Base-by-base conservation (phyloP, 2,329 filamentous ascomycete species). In the Pestalotiopsis sp. region DNA sequence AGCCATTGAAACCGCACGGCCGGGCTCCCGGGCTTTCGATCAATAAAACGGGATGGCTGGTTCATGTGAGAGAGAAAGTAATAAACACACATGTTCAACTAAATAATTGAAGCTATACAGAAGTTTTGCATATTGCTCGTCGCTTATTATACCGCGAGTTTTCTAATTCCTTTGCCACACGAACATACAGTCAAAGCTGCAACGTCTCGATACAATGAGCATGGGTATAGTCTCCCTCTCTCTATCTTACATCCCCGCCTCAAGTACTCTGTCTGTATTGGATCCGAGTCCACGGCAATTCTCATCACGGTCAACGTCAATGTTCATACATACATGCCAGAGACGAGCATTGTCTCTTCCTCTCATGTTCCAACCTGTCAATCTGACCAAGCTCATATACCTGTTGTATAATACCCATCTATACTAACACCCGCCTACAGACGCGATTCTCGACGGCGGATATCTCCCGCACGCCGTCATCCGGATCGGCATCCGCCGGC, bases 401-500 rank as follows among this genome's bases (percentile, higher is more conserved):
- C 9, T 36, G 7, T 6, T 36, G 1, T 52, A 52, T n/a, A 11
- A n/a, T 36, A 20, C 57, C 4, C 1, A 5, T 20, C 14, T 14
- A 12, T n/a, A 38, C 23, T 17, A 12, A 39, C 20, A 45, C 20
- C 49, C 23, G 1, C 61, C 17, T 41, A 67, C 72, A 84, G 88
- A 90, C 75, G 85, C 82, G 79, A 79, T 92, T 69, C 84, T 92
- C 49, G 90, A 93, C 77, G 83, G 84, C 71, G 91, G 90, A 69
- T 90, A 90, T 75, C 83, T 93, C 38, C 91, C 91, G 3, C 85
- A 89, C 70, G 76, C 85, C 12, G 74, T 92, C 31, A 90, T 92
- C 72, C 88, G 90, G 20, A 75, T 88, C 20, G 90, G 90, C 17
- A 92, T 93, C 74, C 86, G 90, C 17, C 84, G 84, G n/a, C 90